Conservation (phyloP, 2,329 filamentous ascomycete species). For the Colletotrichum lini region DNA sequence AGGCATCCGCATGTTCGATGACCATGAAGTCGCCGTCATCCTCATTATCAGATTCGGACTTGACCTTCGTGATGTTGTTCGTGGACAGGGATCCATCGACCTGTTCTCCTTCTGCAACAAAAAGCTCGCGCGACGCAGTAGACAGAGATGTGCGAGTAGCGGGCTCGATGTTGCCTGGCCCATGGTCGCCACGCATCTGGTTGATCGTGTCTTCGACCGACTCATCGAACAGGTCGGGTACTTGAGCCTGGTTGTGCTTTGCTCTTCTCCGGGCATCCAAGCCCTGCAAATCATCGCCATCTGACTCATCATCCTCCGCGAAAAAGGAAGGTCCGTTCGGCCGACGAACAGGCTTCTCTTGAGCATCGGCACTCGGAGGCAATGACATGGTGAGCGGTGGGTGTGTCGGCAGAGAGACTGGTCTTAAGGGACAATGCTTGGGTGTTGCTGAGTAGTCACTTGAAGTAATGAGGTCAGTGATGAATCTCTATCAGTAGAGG, state of each 20-base stretch:
- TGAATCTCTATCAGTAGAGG: background rate
- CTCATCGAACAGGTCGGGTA: background rate
- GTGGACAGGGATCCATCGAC: fast-evolving
- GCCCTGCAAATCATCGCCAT: background rate
- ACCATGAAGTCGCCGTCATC: background rate
- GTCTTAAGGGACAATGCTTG: background rate
- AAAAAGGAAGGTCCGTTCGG: background rate
- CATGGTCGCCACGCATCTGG: background rate
- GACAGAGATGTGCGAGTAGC: background rate
- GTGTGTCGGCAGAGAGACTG: no score
- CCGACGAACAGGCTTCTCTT: background rate
- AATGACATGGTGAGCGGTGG: background rate
- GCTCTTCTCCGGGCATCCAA: background rate
- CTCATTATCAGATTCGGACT: background rate
- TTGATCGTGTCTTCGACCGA: background rate
- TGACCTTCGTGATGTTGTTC: background rate
- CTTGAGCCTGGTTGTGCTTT: background rate
- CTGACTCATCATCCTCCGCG: background rate
- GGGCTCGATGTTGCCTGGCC: background rate
- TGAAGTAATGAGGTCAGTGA: no score
- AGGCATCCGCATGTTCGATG: background rate
- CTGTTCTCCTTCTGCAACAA: background rate
- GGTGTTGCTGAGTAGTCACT: background rate
- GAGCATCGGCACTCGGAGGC: background rate
- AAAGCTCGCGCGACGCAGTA: background rate